Base-by-base conservation (phyloP, 2,329 filamentous ascomycete species). In the Thelonectria blattea region DNA sequence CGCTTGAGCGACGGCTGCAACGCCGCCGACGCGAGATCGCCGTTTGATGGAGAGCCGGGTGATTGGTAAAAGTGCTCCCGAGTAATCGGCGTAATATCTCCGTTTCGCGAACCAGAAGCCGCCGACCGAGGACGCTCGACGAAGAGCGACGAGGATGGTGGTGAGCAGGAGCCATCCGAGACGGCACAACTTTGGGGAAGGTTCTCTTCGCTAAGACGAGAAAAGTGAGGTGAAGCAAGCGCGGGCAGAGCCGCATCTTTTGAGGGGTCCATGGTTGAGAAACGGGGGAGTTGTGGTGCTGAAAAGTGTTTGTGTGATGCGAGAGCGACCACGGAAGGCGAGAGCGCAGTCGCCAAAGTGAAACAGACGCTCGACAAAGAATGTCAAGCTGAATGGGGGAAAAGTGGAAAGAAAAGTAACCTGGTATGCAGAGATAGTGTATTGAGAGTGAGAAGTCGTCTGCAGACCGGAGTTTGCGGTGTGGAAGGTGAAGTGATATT, bases 81-180 rank as follows among this genome's bases (percentile, higher is more conserved):
- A 10, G 34, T 42, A 5, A 18, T 18, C 15, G 48, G 47, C 27
- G 17, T 34, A 18, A 10, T 15, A 15, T 8, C 15, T 6, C 11
- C 14, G 24, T 17, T 39, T 18, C 32, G 32, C 14, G 17, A 15
- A 4, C 43, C 18, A 3, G 49, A 52, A 15, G 14, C 11, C 7
- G 18, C 14, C 2, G 34, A 39, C 22, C 12, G 43, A 2, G 37
- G 42, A 37, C 48, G 62, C 57, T 68, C 62, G 15, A 65, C 43
- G 15, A 64, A 58, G n/a, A 68, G 64, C 24, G 60, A 62, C 7
- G 53, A 53, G 5, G 67, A 65, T n/a, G 67, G 64, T 3, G 49
- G 48, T 4, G 27, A 55, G 17, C 48, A 68, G 45, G 49, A 52
- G 10, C 53, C 22, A n/a, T 39, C 46, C 42, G 58, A 54, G 43